Base-by-base conservation (phyloP, 345 rosid species). In the Firmiana major region DNA sequence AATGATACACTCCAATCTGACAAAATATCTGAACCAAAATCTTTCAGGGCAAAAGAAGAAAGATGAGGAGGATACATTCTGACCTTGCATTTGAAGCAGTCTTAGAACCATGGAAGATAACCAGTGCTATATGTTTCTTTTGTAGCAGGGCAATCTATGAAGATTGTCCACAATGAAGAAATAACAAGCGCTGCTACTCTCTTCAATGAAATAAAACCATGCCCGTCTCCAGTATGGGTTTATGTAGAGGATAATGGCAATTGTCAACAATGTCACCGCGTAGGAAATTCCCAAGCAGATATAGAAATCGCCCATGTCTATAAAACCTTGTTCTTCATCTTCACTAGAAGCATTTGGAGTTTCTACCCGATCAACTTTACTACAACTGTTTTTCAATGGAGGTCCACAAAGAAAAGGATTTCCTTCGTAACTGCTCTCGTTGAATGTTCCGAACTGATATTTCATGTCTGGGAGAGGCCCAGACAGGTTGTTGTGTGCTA, bases 371-470 rank as follows among this genome's bases (percentile, higher is more conserved):
- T 15, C 53, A 13, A 17, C 53, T 48, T 12, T 3, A 48, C 53
- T 15, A 3, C 55, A 49, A 49, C 6, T 49, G 7, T 49, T 49
- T 15, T 49, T 49, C 55, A 49, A 49, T 49, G n/a, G 55, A 15
- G 7, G 55, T 43, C 87, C 84, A 74, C 81, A 84, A 1, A 84
- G 77, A 19, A 76, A 46, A 55, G 77, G 62, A 31, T 84, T 84
- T 0, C 75, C 81, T 19, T 68, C 59, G 21, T 76, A 79, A 2
- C 84, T 84, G 9, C 34, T 65, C 15, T 28, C 7, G 0, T 43
- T 60, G 22, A 81, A 84, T 15, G 87, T 81, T 22, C 51, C 80
- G 5, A 49, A 49, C 17, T 49, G 55, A 49, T 6, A 16, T 49
- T 49, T 38, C 42, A 5, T 49, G 55, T 16, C 55, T 15, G 55